These are phyloP conservation scores for Symbiodinium natans DNA, from an alignment of 73 alveolate genomes.

Conservation along the genomic window DNA sequence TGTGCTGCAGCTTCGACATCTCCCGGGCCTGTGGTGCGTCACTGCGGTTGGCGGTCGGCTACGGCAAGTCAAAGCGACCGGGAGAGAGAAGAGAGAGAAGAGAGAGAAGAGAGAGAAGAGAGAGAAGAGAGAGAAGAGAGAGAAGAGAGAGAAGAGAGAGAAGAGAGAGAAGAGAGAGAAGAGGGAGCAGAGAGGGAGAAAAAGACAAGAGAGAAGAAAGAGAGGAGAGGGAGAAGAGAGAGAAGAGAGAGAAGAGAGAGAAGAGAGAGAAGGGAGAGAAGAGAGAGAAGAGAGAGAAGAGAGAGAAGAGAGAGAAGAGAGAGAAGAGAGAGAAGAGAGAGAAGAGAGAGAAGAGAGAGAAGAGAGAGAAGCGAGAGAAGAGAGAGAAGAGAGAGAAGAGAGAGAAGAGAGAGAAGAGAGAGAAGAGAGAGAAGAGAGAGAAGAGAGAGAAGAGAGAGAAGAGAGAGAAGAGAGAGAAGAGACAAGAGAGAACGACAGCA, in stretches of 20 bases:
- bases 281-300: not conserved
- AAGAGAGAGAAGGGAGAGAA: not conserved
- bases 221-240: not conserved
- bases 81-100: not conserved
- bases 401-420: not conserved
- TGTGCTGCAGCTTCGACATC: constrained; percentile 93
- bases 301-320: not conserved
- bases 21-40: constrained; percentile 46
- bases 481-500: not conserved
- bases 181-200: no score
- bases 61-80: not conserved
- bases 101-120: not conserved
- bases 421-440: not conserved
- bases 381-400: not conserved
- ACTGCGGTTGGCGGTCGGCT: not conserved
- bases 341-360: not conserved
- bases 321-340: not conserved
- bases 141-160: not conserved
- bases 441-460: not conserved
- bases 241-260: not conserved
- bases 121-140: not conserved
- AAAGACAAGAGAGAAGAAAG: no score
- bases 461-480: not conserved
- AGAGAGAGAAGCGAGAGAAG: not conserved
- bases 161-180: not conserved